A percentile compares a stretch with the other conserved stretches of the same genome.
Conservation (phyloP, 2,329 filamentous ascomycete species). For the Leptographium wingfieldii region DNA sequence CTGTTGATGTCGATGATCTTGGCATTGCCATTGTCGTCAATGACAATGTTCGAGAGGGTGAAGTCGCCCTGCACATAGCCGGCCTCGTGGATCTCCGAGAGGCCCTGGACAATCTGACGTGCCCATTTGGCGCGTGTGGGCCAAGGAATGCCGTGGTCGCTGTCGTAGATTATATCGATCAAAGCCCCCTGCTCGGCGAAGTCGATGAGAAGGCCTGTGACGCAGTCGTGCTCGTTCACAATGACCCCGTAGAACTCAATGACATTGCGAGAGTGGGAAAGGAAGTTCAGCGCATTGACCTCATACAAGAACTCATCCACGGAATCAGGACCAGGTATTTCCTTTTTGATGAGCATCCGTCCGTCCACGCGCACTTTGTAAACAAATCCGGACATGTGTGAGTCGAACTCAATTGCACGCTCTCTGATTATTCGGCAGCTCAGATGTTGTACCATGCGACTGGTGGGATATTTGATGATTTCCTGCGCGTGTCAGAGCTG, state of each 20-base stretch:
- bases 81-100: slow-evolving; percentile 87
- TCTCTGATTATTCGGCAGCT: slow-evolving; percentile 54
- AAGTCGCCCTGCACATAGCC: slow-evolving; percentile 98
- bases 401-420: slow-evolving; percentile 68
- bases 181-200: slow-evolving; percentile 79
- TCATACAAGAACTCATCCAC: slow-evolving; percentile 97
- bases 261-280: slow-evolving; percentile 61
- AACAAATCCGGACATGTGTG: slow-evolving; percentile 92
- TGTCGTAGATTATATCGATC: slow-evolving; percentile 82
- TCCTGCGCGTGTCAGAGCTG: slow-evolving; percentile 35
- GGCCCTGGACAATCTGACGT: slow-evolving; percentile 74
- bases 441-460: slow-evolving; percentile 63
- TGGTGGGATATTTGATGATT: slow-evolving; percentile 73
- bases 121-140: slow-evolving; percentile 73
- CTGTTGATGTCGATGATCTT: slow-evolving; percentile 99
- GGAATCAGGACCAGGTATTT: slow-evolving; percentile 90
- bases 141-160: slow-evolving; percentile 52
- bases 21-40: slow-evolving; percentile 71
- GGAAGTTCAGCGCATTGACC: slow-evolving; percentile 78
- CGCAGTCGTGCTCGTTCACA: slow-evolving; percentile 62
- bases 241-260: slow-evolving; percentile 82
- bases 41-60: slow-evolving; percentile 91
- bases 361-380: slow-evolving; percentile 73
- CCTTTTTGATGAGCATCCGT: slow-evolving; percentile 79
- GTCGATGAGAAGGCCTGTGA: slow-evolving; percentile 83